These are phyloP conservation scores for Xerocomellus dryophilus DNA, from an alignment of 768 basidiomycete species.

Conservation along the genomic window DNA sequence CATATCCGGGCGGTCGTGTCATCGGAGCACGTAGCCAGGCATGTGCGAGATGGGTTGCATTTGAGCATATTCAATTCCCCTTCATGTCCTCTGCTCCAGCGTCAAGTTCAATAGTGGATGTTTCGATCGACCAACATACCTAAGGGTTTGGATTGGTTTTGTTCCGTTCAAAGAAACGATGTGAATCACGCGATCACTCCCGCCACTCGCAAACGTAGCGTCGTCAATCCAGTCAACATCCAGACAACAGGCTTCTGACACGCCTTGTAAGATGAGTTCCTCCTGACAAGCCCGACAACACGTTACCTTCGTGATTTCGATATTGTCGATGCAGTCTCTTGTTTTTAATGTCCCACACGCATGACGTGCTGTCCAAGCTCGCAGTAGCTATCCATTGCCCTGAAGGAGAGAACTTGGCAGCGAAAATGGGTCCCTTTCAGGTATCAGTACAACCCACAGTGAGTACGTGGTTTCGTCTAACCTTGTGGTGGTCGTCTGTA, in stretches of 20 bases:
- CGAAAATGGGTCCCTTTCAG: slow-evolving; percentile 74
- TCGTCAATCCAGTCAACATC: slow-evolving; percentile 81
- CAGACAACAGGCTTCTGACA: slow-evolving; percentile 63
- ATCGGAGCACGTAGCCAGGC: slow-evolving; percentile 78
- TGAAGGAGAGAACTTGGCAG: slow-evolving; percentile 69
- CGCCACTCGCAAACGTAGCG: slow-evolving; percentile 67
- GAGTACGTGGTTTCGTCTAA: slow-evolving; percentile 30
- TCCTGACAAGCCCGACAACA: not conserved
- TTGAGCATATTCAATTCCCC: slow-evolving; percentile 79
- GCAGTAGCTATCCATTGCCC: slow-evolving; percentile 74
- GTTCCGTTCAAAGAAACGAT: slow-evolving; percentile 54
- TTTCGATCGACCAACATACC: slow-evolving; percentile 41
- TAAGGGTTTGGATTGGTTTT: slow-evolving; percentile 58
- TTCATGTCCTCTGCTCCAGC: slow-evolving; percentile 56
- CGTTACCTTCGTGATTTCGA: slow-evolving; percentile 59
- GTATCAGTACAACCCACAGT: slow-evolving; percentile 18
- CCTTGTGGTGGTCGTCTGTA: slow-evolving; percentile 61
- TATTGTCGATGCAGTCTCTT: slow-evolving; percentile 63
- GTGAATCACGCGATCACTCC: slow-evolving; percentile 63
- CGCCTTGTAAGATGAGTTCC: slow-evolving; percentile 5
- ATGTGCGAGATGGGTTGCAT: slow-evolving; percentile 61
- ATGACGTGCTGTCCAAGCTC: slow-evolving; percentile 73
- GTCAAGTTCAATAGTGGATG: slow-evolving; percentile 1
- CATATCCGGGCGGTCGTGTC: slow-evolving; percentile 77
- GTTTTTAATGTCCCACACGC: slow-evolving; percentile 72